A percentile compares a stretch with the other conserved stretches of the same genome.
Evolutionary conservation across 192 early-diverging fungal genomes (phyloP).

Genomic region (Coemansia javaensis): DNA sequence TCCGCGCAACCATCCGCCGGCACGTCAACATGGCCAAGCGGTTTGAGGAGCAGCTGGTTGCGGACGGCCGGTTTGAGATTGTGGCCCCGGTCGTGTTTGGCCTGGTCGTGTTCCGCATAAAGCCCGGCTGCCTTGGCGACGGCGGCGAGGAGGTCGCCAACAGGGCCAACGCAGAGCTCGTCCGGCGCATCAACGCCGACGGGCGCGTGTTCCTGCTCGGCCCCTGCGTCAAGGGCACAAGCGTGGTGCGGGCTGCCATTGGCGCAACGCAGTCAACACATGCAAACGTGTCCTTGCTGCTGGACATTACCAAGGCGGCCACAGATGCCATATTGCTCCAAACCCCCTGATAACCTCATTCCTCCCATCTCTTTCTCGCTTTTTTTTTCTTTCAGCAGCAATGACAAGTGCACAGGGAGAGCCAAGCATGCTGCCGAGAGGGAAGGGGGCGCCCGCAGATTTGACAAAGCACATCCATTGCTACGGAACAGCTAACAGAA

Average conservation of each 20-base stretch:
- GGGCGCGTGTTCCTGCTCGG: constrained; percentile 42
- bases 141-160: constrained; percentile 8
- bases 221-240: constrained; percentile 27
- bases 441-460: too few relatives aligned
- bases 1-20: constrained; percentile 50
- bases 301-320: constrained; percentile 9
- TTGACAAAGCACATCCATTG: constrained; percentile 5
- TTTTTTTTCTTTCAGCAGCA: too few relatives aligned
- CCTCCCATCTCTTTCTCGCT: too few relatives aligned
- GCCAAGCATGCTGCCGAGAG: too few relatives aligned
- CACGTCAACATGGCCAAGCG: constrained; percentile 36
- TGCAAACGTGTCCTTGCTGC: constrained; percentile 12
- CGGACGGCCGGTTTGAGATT: constrained; percentile 49
- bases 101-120: constrained; percentile 49
- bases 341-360: too few relatives aligned
- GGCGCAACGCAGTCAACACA: constrained; percentile 23
- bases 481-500: not conserved
- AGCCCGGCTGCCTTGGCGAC: constrained; percentile 10
- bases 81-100: constrained; percentile 40
- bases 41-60: constrained; percentile 31
- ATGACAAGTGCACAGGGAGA: too few relatives aligned
- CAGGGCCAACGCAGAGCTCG: constrained; percentile 21
- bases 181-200: constrained; percentile 26
- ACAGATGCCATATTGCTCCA: not conserved
- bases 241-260: constrained; percentile 30